Conservation (phyloP, 805 yeast species). For the Saturnispora ahearnii region DNA sequence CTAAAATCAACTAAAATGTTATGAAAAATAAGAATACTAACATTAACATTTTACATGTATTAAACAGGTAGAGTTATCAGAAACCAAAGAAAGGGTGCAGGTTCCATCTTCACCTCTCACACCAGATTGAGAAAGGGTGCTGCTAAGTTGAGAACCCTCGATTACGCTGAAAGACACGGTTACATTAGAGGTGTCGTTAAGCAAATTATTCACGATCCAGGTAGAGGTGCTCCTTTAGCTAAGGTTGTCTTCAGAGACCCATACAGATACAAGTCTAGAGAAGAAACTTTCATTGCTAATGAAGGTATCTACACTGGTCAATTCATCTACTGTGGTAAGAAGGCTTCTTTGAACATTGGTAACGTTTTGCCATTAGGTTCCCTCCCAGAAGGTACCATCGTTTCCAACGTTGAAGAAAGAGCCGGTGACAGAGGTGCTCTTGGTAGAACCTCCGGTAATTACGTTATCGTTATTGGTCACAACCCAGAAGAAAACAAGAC, state of each 20-base stretch:
- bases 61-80: conserved; percentile 93
- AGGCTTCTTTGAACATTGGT: conserved; percentile 95
- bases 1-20: background rate
- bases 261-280: conserved; percentile 95
- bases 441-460: conserved; percentile 99
- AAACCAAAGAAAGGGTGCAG: conserved; percentile 99
- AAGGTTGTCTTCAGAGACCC: conserved; percentile 99
- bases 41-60: background rate
- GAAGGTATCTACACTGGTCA: conserved; percentile 99
- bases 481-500: conserved; percentile 98
- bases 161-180: conserved; percentile 99
- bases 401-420: conserved; percentile 96
- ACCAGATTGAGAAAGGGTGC: conserved; percentile 99
- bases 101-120: conserved; percentile 99
- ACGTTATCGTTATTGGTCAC: conserved; percentile 98
- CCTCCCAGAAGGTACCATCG: conserved; percentile 98
- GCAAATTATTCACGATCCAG: conserved; percentile 98
- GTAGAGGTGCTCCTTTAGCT: conserved; percentile 99
- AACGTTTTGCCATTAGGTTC: conserved; percentile 95
- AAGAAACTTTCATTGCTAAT: conserved; percentile 97
- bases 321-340: conserved; percentile 97
- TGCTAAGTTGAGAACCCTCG: conserved; percentile 98
- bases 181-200: conserved; percentile 99
- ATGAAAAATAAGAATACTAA: background rate
- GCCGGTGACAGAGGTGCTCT: conserved; percentile 99